These are phyloP conservation scores for Lyophyllum semitale DNA, from an alignment of 768 basidiomycete species.

Conservation along the genomic window DNA sequence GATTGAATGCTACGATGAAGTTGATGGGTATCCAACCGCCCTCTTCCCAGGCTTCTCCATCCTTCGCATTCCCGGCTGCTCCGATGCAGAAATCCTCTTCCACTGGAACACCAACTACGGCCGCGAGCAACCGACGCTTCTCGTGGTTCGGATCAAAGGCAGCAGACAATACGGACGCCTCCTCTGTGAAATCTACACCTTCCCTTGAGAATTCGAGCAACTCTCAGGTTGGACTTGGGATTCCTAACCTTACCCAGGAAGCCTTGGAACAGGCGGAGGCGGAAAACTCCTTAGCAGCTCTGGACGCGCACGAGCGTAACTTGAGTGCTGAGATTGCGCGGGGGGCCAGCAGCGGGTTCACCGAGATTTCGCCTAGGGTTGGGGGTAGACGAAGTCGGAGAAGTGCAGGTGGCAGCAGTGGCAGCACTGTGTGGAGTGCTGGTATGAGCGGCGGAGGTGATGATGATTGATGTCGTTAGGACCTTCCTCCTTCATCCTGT, in stretches of 20 bases:
- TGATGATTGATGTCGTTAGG: slow-evolving; percentile 22
- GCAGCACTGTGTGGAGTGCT: slow-evolving; percentile 86
- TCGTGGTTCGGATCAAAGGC: slow-evolving; percentile 67
- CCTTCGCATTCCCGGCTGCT: slow-evolving; percentile 23
- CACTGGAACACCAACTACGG: slow-evolving; percentile 26
- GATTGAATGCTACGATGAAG: slow-evolving; percentile 89
- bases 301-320: slow-evolving; percentile 77
- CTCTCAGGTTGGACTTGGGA: slow-evolving; percentile 32
- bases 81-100: slow-evolving; percentile 27
- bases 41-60: slow-evolving; percentile 39
- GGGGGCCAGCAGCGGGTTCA: slow-evolving; percentile 74
- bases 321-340: slow-evolving; percentile 76
- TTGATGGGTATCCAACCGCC: slow-evolving; percentile 86
- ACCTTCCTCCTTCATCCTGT: background rate
- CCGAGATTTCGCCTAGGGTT: slow-evolving; percentile 63
- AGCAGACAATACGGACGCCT: slow-evolving; percentile 43
- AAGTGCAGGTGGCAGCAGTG: slow-evolving; percentile 67
- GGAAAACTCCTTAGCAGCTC: slow-evolving; percentile 70
- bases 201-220: slow-evolving; percentile 28
- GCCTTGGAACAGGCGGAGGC: slow-evolving; percentile 81
- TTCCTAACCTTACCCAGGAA: slow-evolving; percentile 65
- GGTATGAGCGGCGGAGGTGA: slow-evolving; percentile 72
- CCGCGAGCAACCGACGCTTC: slow-evolving; percentile 53
- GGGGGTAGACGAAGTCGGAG: slow-evolving; percentile 61
- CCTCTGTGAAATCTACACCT: slow-evolving; percentile 48